phyloP scores from a whole-genome alignment of 352 stramenopile species.

The Pythium pyrilobum region DNA sequence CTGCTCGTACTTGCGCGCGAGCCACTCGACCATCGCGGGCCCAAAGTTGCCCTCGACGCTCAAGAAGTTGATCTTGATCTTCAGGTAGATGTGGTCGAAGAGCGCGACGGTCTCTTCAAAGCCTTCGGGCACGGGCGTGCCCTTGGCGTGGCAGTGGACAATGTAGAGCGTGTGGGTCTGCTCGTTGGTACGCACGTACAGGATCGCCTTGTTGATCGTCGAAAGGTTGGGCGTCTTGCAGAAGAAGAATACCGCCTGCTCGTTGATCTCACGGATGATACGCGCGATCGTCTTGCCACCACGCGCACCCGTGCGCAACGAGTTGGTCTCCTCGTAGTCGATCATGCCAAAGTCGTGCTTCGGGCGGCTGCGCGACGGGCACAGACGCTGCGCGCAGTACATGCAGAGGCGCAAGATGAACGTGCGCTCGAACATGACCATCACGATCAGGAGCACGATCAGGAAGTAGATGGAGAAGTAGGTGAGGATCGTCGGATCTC shows the following conservation, averaged over 20 bases:
- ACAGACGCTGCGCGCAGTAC: slow-evolving; percentile 72
- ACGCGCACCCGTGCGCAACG: slow-evolving; percentile 65
- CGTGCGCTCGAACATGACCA: slow-evolving; percentile 87
- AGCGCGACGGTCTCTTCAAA: slow-evolving; percentile 87
- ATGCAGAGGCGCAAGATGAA: slow-evolving; percentile 81
- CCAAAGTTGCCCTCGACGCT: slow-evolving; percentile 83
- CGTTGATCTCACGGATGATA: slow-evolving; percentile 81
- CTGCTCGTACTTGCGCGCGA: slow-evolving; percentile 85
- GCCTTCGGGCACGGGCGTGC: slow-evolving; percentile 46
- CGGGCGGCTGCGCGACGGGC: slow-evolving; percentile 45
- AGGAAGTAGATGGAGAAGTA: slow-evolving; percentile 90
- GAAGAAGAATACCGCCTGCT: slow-evolving; percentile 93
- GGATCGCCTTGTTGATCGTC: slow-evolving; percentile 93
- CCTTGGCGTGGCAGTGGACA: slow-evolving; percentile 84
- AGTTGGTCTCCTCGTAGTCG: slow-evolving; percentile 40
- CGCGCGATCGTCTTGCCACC: slow-evolving; percentile 83
- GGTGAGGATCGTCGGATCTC: slow-evolving; percentile 81
- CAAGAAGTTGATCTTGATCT: slow-evolving; percentile 92
- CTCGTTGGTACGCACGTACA: slow-evolving; percentile 94
- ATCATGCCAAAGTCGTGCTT: slow-evolving; percentile 23
- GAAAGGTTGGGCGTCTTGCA: slow-evolving; percentile 91
- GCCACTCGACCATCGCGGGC: slow-evolving; percentile 90
- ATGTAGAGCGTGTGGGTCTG: slow-evolving; percentile 90
- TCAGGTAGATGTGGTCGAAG: slow-evolving; percentile 94
- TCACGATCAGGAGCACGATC: slow-evolving; percentile 72